phyloP scores from a whole-genome alignment of 768 basidiomycete species.

The Cyclocybe aegerita region DNA sequence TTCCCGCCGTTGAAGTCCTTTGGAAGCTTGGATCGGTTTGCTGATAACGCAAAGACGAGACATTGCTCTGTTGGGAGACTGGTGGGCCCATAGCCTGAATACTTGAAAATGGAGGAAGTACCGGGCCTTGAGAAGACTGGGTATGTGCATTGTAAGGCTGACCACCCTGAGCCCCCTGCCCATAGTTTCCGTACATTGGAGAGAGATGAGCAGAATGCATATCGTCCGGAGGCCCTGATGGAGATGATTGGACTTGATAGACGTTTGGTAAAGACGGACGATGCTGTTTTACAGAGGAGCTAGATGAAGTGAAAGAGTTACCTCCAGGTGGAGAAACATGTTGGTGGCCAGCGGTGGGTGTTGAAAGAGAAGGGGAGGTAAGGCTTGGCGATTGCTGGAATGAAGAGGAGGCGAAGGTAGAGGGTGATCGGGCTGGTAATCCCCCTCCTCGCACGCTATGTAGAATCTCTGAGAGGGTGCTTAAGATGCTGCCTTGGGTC shows the following conservation, averaged over 20 bases:
- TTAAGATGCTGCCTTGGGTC: conserved; percentile 74
- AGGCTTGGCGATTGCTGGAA: conserved; percentile 66
- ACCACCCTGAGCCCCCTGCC: conserved; percentile 20
- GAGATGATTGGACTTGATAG: conserved; percentile 29
- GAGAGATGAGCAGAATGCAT: conserved; percentile 43
- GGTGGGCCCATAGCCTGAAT: conserved; percentile 58
- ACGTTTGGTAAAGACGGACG: conserved; percentile 35
- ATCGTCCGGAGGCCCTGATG: conserved; percentile 32
- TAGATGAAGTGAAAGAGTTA: conserved; percentile 26
- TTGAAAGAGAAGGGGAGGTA: conserved; percentile 56
- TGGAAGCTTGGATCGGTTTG: conserved; percentile 39
- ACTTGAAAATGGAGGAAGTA: conserved; percentile 72
- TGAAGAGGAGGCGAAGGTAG: conserved; percentile 53
- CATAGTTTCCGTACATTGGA: conserved; percentile 42
- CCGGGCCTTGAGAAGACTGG: conserved; percentile 42
- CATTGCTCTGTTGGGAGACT: conserved; percentile 42
- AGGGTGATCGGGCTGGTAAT: conserved; percentile 60
- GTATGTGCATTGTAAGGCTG: conserved; percentile 34
- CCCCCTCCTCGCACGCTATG: conserved; percentile 67
- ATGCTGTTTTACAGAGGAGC: conserved; percentile 23
- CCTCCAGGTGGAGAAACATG: conserved; percentile 39
- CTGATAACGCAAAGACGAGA: conserved; percentile 64
- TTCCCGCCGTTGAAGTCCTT: conserved; percentile 19
- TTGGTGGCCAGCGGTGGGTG: conserved; percentile 44
- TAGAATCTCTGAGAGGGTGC: conserved; percentile 77